Conservation (phyloP, 495 filamentous ascomycete species). For the Aspergillus coremiiformis region DNA sequence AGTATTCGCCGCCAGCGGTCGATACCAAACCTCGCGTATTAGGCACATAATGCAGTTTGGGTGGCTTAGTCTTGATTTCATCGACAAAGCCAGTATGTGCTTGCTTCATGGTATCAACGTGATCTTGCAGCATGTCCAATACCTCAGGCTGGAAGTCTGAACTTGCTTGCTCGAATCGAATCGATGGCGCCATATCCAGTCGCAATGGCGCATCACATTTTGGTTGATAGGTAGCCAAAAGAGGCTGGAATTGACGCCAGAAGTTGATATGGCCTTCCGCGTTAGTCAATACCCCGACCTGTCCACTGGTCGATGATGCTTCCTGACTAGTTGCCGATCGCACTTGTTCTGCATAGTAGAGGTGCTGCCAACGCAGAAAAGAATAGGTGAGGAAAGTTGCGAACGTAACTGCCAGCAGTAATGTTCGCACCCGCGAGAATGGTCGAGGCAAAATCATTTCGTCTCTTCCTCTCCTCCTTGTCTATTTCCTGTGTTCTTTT, state of each 20-base stretch:
- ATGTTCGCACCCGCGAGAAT: conserved; percentile 11
- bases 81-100: conserved; percentile 32
- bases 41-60: conserved; percentile 28
- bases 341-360: background rate
- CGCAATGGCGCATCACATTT: conserved; percentile 17
- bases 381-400: conserved; percentile 10
- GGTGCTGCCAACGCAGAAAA: conserved; percentile 5
- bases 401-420: conserved; percentile 13
- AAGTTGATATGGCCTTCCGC: conserved; percentile 18
- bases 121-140: conserved; percentile 24
- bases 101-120: conserved; percentile 24
- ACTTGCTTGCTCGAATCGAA: conserved; percentile 19
- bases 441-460: conserved; percentile 15
- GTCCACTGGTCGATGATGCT: background rate
- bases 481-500: background rate
- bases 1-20: conserved; percentile 28
- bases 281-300: background rate
- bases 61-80: conserved; percentile 25
- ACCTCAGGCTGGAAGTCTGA: conserved; percentile 21
- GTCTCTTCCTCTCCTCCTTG: background rate
- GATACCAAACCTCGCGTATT: conserved; percentile 40
- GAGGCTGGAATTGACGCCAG: conserved; percentile 23
- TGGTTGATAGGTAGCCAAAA: conserved; percentile 14
- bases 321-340: background rate
- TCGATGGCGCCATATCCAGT: conserved; percentile 15